Conservation (phyloP, 805 yeast genomes). For the Metschnikowia lachancei region DNA sequence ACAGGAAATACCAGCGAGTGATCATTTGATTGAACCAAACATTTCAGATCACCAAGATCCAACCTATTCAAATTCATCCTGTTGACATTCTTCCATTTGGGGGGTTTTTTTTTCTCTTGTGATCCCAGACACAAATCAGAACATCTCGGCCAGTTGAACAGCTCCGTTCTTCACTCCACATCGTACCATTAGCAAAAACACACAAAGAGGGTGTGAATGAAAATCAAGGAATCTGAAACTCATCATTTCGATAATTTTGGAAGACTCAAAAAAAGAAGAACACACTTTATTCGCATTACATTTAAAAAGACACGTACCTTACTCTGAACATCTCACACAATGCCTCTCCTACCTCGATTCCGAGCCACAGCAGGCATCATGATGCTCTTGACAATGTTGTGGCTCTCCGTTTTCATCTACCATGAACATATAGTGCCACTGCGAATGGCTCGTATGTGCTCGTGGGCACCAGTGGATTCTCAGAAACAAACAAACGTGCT, state of each 20-base stretch:
- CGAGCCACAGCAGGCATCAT: conserved; percentile 30
- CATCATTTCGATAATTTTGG: no score
- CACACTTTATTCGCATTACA: background rate
- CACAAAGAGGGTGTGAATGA: no score
- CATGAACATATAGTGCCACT: conserved; percentile 36
- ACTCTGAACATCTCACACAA: background rate
- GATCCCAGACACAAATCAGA: conserved; percentile 1
- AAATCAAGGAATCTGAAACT: no score
- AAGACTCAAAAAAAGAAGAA: background rate
- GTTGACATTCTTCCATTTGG: no score
- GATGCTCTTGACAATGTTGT: conserved; percentile 22
- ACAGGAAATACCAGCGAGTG: no score
- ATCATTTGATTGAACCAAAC: no score
- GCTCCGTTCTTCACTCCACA: no score
- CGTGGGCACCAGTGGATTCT: conserved; percentile 27
- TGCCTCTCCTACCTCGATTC: conserved; percentile 16
- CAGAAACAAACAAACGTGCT: conserved; percentile 26
- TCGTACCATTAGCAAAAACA: no score
- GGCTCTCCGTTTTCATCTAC: conserved; percentile 32
- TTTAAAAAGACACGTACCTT: no score
- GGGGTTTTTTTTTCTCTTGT: background rate
- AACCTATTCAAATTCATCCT: background rate
- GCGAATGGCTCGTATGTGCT: conserved; percentile 27
- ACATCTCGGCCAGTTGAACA: background rate
- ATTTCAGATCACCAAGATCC: no score